phyloP scores from a whole-genome alignment of 805 yeast genomes.

The Hermanozyma aechmeae region DNA sequence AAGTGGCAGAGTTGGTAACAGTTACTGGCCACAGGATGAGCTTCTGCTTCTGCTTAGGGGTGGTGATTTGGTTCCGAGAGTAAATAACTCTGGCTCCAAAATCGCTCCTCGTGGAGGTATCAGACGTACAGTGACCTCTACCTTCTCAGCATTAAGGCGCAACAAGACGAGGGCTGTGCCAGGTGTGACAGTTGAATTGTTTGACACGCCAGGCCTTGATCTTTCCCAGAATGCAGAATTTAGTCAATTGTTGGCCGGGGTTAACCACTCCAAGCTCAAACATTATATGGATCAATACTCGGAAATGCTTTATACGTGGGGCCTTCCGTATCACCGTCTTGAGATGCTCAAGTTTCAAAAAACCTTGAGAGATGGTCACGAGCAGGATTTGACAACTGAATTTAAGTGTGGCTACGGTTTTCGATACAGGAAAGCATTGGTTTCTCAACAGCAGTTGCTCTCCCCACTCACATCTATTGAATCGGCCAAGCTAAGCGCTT shows the following conservation, averaged over 20 bases:
- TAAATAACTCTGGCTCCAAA: no score
- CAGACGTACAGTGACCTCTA: no score
- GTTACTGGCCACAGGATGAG: no score
- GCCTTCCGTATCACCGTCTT: conserved; percentile 67
- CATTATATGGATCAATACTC: conserved; percentile 64
- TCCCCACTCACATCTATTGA: conserved; percentile 16
- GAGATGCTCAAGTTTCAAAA: conserved; percentile 59
- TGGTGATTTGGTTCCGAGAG: no score
- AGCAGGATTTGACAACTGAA: neutral
- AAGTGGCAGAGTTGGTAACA: no score
- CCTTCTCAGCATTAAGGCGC: no score
- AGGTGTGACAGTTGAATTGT: conserved; percentile 36
- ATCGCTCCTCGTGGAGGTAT: no score
- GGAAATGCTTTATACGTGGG: conserved; percentile 72
- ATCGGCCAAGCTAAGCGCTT: conserved; percentile 15
- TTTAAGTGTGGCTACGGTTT: conserved; percentile 25
- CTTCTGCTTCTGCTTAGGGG: no score
- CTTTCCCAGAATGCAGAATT: conserved; percentile 34
- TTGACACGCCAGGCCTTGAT: conserved; percentile 35
- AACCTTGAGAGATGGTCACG: neutral
- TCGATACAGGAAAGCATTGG: conserved; percentile 12
- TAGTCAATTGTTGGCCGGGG: conserved; percentile 29
- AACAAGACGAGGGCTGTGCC: conserved; percentile 2
- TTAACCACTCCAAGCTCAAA: conserved; percentile 26
- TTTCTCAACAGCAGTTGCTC: conserved; percentile 13